Base-by-base conservation (phyloP, 352 stramenopile species). In the Phytopythium litorale region DNA sequence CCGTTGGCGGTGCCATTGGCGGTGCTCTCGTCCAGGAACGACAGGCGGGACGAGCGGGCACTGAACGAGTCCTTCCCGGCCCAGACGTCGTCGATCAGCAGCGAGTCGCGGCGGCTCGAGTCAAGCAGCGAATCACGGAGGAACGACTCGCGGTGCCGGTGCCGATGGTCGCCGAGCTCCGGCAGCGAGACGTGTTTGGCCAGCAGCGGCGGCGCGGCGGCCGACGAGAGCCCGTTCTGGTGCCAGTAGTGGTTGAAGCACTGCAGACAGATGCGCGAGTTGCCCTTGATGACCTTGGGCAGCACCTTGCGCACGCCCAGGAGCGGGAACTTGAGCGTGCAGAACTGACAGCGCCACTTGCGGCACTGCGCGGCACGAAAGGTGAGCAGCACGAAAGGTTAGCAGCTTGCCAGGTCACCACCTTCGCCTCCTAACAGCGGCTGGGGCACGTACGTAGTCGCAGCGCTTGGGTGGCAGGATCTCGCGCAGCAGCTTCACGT, bases 301-400 rank as follows among this genome's bases (percentile, higher is more conserved):
- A 84, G 67, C 13, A 68, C 67, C 45, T 76, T 80, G 35, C 69
- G 66, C 30, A 69, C 64, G 4, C 67, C 66, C 21, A 87, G 38
- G 40, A 87, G 62, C 43, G 78, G 78, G 45, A 87, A 79, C 62
- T 76, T 79, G 60, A 87, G 73, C 30, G 78, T 87, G 57, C 78
- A 87, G 62, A 87, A 87, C 66, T 84, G 75, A 56, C 78, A 87
- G 55, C 79, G 78, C 68, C 67, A 79, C 60, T 78, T 62, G 25
- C 68, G 72, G 54, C 78, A 87, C 73, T 84, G 46, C 7, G 13
- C 18, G 62, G 4, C 12, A 55, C 21, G 11, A 30, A 21, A 61
- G 19, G 46, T 37, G 42, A 62, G 21, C 12, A 62, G 21, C 12
- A 64, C 30, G 33, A 18, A 19, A 23, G 15, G 16, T 40, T 28